Base-by-base conservation (phyloP, 371 early-diverging fungal species). In the Mucor indicus region DNA sequence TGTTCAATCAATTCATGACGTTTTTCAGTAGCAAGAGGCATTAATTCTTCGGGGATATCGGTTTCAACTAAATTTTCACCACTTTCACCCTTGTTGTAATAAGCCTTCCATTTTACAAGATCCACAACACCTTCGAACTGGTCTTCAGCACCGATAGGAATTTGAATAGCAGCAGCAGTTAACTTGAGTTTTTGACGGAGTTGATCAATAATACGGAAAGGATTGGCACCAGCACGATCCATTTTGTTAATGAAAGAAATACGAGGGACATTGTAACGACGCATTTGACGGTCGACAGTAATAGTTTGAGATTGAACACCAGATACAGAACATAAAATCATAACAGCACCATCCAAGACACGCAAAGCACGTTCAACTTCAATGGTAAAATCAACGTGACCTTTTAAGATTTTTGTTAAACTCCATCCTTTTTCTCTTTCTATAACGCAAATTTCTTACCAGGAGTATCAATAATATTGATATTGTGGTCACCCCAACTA, bases 281-380 rank as follows among this genome's bases (percentile, higher is more conserved):
- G 87, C 92, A 91, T 91, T 63, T 93, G 93, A 54, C 91, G 87
- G 69, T 95, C 96, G 20, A 98, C 98, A 9, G 98, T 98, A 51
- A 94, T 94, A 17, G 97, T 97, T 80, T 98, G 97, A 55, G 83
- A 80, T 66, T 91, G 87, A 19, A 93, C 94, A 54, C 94, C 94
- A 53, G 84, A 76, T 42, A 92, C 92, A 45, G 89, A 81, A 64
- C 91, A 91, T 54, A 93, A 69, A 29, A 93, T 90, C 49, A 91
- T 66, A 10, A 93, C 84, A 30, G 92, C 93, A 67, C 93, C 93
- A 67, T 93, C 94, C 56, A 93, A 72, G 23, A 93, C 93, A 55
- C 93, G 88, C 57, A 93, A 72, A 16, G 94, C 91, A 57, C 93
- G 81, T 64, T 93, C 94, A 10, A 93, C 93, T 66, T 93, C 94